A percentile compares a stretch with the other conserved stretches of the same genome.
Evolutionary conservation across 108 stramenopile species (phyloP).

Genomic region (Cyclostephanos invisitatus): DNA sequence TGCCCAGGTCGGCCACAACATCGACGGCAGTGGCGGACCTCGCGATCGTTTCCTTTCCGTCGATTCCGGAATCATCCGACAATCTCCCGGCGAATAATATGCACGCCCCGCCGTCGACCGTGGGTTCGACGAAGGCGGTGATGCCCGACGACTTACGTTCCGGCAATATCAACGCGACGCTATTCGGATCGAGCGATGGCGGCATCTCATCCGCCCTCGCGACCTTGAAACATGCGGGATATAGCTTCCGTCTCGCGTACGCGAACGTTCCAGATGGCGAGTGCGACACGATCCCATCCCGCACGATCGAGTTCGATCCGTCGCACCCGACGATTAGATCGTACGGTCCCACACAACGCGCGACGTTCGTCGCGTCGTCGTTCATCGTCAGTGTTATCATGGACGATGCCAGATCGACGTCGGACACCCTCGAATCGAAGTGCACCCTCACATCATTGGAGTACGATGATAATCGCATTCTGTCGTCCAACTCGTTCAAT

Average conservation of each 20-base stretch:
- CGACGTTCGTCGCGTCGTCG: neutral
- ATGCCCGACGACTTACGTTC: slow-evolving; percentile 37
- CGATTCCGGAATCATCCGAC: neutral
- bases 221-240: slow-evolving; percentile 75
- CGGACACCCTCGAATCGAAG: slow-evolving; percentile 37
- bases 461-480: neutral
- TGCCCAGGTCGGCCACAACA: slow-evolving; percentile 13
- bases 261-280: slow-evolving; percentile 33
- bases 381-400: slow-evolving; percentile 5
- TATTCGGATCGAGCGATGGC: slow-evolving; percentile 56
- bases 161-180: slow-evolving; percentile 65
- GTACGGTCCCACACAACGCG: slow-evolving; percentile 32
- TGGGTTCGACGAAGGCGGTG: slow-evolving; percentile 75
- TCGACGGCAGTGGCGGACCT: neutral
- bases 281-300: slow-evolving; percentile 36
- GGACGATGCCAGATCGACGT: slow-evolving; percentile 25
- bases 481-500: slow-evolving; percentile 59
- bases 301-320: slow-evolving; percentile 73
- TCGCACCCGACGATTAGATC: slow-evolving; percentile 77
- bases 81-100: slow-evolving; percentile 68
- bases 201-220: slow-evolving; percentile 47
- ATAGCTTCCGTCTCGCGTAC: slow-evolving; percentile 24
- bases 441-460: slow-evolving; percentile 16
- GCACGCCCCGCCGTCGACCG: slow-evolving; percentile 56
- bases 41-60: neutral